A percentile compares a stretch with the other conserved stretches of the same genome.
Evolutionary conservation across 2,329 filamentous ascomycete genomes (phyloP).

Genomic region (Aspergillus costaricaensis): DNA sequence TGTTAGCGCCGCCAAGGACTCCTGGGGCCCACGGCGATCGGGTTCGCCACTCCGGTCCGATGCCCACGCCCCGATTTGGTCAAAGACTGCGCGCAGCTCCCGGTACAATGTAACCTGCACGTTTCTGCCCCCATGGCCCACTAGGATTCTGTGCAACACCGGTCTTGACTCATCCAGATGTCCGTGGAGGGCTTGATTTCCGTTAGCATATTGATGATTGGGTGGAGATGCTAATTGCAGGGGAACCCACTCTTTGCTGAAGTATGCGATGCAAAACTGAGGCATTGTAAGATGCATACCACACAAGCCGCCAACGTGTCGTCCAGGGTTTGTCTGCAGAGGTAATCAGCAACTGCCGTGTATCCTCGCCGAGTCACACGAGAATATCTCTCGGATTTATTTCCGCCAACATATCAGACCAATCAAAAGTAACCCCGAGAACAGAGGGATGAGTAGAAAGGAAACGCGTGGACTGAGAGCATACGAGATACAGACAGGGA

Average conservation of each 20-base stretch:
- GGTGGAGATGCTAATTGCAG: neutral
- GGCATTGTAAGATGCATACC: conserved; percentile 41
- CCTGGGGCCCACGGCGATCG: conserved; percentile 29
- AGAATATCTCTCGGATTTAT: too few relatives aligned
- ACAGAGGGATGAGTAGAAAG: neutral
- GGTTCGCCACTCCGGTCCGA: conserved; percentile 15
- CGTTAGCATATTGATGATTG: conserved; percentile 23
- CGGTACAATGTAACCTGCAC: conserved; percentile 40
- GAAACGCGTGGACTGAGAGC: neutral
- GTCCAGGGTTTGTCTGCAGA: conserved; percentile 28
- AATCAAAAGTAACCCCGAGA: neutral
- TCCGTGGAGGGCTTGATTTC: conserved; percentile 32
- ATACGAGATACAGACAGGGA: conserved; percentile 5
- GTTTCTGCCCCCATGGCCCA: conserved; percentile 35
- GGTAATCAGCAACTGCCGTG: neutral
- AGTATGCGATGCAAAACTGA: conserved; percentile 32
- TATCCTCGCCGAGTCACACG: neutral
- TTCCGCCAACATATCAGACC: neutral
- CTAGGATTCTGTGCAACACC: conserved; percentile 29
- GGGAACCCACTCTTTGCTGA: conserved; percentile 29
- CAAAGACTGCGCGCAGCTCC: conserved; percentile 37
- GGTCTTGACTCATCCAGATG: conserved; percentile 34
- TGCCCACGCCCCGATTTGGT: conserved; percentile 30
- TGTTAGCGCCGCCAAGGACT: conserved; percentile 31
- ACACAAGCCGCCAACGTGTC: conserved; percentile 43